Percentiles rank a stretch among this genome's conserved stretches.
Conservation (phyloP, 768 basidiomycete genomes). For the Collybia nuda region DNA sequence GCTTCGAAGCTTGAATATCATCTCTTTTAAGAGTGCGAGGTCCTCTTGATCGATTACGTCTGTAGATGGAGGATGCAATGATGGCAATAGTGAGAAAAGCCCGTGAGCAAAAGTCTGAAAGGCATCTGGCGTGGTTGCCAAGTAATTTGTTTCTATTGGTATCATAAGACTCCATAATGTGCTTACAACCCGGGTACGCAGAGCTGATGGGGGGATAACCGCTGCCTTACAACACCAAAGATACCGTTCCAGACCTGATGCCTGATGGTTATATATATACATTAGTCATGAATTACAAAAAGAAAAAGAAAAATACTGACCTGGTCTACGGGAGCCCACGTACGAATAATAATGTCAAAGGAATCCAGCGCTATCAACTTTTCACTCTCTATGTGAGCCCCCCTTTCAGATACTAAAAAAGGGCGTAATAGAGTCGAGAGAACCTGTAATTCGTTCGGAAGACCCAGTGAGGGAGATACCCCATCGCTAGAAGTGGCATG, state of each 20-base stretch:
- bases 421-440: slow-evolving; percentile 58
- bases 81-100: slow-evolving; percentile 49
- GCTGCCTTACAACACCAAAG: slow-evolving; percentile 74
- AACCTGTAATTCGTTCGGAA: slow-evolving; percentile 61
- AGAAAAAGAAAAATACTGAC: slow-evolving; percentile 31
- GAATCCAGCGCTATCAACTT: slow-evolving; percentile 55
- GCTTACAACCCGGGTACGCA: slow-evolving; percentile 50
- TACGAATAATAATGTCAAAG: slow-evolving; percentile 56
- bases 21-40: slow-evolving; percentile 33
- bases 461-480: slow-evolving; percentile 22
- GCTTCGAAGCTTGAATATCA: slow-evolving; percentile 42
- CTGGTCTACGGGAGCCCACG: slow-evolving; percentile 59
- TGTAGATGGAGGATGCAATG: slow-evolving; percentile 25
- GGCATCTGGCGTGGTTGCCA: slow-evolving; percentile 38
- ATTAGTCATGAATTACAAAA: not conserved
- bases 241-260: slow-evolving; percentile 55
- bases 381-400: slow-evolving; percentile 46
- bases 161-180: slow-evolving; percentile 47
- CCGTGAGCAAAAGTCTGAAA: slow-evolving; percentile 54
- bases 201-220: slow-evolving; percentile 33
- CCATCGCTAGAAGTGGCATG: slow-evolving; percentile 32
- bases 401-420: slow-evolving; percentile 41
- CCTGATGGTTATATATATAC: slow-evolving; percentile 16
- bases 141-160: slow-evolving; percentile 39
- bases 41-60: slow-evolving; percentile 25